These are phyloP conservation scores for Agrocybe chaxingu DNA, from an alignment of 768 basidiomycete species.

Conservation along the genomic window DNA sequence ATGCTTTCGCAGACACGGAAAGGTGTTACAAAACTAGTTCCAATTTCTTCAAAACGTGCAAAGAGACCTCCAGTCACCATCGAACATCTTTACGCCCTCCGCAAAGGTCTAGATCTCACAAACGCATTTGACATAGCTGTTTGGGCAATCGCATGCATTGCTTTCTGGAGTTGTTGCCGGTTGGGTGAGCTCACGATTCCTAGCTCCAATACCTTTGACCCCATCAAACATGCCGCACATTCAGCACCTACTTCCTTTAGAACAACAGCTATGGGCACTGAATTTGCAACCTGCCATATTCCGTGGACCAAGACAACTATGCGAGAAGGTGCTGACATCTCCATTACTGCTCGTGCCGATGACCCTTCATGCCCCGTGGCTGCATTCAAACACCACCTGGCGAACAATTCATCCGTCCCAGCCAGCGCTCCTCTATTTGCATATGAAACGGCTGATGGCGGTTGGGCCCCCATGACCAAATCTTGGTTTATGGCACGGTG, in stretches of 20 bases:
- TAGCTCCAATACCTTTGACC: not conserved
- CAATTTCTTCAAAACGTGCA: constrained; percentile 6
- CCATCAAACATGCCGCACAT: constrained; percentile 13
- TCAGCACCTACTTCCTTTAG: not conserved
- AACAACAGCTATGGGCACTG: not conserved
- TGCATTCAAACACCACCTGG: constrained; percentile 22
- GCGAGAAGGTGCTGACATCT: constrained; percentile 20
- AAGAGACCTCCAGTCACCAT: constrained; percentile 13
- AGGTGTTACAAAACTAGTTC: constrained; percentile 4
- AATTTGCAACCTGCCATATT: constrained; percentile 22
- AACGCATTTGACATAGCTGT: constrained; percentile 4
- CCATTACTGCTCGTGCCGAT: constrained; percentile 13
- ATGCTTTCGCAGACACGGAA: constrained; percentile 15
- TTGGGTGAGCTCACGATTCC: constrained; percentile 6
- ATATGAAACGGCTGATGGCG: not conserved
- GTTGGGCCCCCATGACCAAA: constrained; percentile 6
- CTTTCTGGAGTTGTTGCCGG: constrained; percentile 5
- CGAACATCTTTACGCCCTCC: not conserved
- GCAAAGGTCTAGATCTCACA: constrained; percentile 6
- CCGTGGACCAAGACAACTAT: constrained; percentile 33
- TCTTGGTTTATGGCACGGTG: constrained; percentile 6
- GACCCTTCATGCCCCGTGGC: constrained; percentile 8
- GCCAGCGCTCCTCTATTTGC: constrained; percentile 12
- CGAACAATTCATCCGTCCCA: constrained; percentile 13
- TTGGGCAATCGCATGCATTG: constrained; percentile 6